phyloP scores from a whole-genome alignment of 352 stramenopile species.

The Halophytophthora polymorphica region DNA sequence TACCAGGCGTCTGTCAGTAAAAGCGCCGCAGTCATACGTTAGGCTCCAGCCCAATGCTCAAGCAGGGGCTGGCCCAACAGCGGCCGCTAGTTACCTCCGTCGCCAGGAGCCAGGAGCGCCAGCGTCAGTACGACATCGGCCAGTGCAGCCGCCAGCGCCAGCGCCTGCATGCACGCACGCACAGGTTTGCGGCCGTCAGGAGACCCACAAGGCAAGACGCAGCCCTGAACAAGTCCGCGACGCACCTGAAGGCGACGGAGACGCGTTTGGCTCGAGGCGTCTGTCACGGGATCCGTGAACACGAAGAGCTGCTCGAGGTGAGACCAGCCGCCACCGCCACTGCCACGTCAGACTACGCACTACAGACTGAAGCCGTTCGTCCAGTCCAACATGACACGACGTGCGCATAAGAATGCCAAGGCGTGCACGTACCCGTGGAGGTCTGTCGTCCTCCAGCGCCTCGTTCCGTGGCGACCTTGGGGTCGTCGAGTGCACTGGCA shows the following conservation, averaged over 20 bases:
- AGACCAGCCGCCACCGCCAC: not conserved
- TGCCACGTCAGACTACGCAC: not conserved
- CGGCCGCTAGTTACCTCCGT: conserved; percentile 14
- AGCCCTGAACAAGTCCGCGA: too few species aligned
- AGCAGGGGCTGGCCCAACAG: too few species aligned
- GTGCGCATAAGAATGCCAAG: not conserved
- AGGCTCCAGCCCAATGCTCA: too few species aligned
- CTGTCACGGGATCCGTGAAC: conserved; percentile 33
- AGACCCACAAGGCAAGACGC: not conserved
- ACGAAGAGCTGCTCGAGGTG: conserved; percentile 31
- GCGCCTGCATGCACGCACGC: not conserved
- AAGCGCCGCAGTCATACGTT: not conserved
- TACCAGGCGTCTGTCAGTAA: conserved; percentile 44
- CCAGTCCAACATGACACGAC: not conserved
- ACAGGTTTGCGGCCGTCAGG: not conserved
- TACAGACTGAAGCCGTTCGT: not conserved
- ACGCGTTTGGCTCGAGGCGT: conserved; percentile 26
- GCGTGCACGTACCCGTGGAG: conserved; percentile 10
- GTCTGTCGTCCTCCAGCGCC: conserved; percentile 14
- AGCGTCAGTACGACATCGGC: conserved; percentile 25
- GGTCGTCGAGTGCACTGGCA: conserved; percentile 17
- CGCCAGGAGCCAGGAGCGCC: conserved; percentile 24
- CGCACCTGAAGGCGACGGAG: conserved; percentile 39
- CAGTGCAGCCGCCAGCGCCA: conserved; percentile 10
- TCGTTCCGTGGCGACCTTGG: not conserved